Conservation (phyloP, 176 grass and related monocot species). For the Rhynchospora breviuscula region DNA sequence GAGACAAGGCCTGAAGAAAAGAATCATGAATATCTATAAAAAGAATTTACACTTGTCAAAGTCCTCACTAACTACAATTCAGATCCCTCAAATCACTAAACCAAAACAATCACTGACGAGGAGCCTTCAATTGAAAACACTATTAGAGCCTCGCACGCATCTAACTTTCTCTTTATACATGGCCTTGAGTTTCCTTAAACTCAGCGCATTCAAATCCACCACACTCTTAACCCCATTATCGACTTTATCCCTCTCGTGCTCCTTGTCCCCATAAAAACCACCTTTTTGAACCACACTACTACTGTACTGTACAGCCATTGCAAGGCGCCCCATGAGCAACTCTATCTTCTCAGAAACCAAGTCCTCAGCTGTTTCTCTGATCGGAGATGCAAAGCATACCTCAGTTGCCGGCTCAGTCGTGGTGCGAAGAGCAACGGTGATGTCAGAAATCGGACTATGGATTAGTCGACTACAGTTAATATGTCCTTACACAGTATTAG, state of each 20-base stretch:
- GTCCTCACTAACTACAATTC: not conserved
- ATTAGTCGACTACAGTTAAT: not conserved
- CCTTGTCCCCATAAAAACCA: conserved; percentile 8
- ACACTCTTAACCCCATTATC: not conserved
- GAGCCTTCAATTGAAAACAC: not conserved
- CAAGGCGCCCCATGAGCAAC: not conserved
- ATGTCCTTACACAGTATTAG: not conserved
- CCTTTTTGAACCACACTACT: not conserved
- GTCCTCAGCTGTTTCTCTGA: not conserved
- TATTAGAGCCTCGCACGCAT: not conserved
- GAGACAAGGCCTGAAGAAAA: not conserved
- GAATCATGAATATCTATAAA: not conserved
- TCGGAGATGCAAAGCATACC: not conserved
- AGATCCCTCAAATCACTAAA: not conserved
- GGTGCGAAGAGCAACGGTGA: not conserved
- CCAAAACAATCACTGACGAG: not conserved
- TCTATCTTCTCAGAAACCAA: not conserved
- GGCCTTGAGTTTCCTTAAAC: conserved; percentile 11
- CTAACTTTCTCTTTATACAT: not conserved
- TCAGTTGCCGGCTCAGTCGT: not conserved
- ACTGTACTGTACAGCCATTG: conserved; percentile 6
- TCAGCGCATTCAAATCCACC: conserved; percentile 5
- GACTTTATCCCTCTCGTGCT: not conserved
- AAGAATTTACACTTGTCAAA: not conserved
- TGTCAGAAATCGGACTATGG: not conserved